These are phyloP conservation scores for Colletotrichum liriopes DNA, from an alignment of 2,329 filamentous ascomycete genomes.

Conservation along the genomic window DNA sequence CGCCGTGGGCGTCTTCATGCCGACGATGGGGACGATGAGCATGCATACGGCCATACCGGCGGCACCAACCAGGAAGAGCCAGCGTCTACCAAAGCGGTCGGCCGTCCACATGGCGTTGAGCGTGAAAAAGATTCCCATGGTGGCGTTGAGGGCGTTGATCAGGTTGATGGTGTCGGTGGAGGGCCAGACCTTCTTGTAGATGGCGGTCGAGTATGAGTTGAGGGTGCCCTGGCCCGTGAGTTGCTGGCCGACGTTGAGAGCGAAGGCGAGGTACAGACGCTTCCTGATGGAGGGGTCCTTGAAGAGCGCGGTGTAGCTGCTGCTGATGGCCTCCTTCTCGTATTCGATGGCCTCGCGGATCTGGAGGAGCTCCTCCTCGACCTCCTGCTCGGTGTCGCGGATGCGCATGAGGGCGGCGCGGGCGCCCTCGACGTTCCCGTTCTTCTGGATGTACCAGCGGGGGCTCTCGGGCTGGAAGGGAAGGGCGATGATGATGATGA, in stretches of 20 bases:
- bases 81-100: slow-evolving; percentile 79
- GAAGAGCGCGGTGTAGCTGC: slow-evolving; percentile 76
- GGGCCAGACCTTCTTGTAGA: slow-evolving; percentile 80
- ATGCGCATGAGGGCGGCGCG: slow-evolving; percentile 71
- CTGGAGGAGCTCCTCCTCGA: slow-evolving; percentile 75
- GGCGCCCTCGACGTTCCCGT: slow-evolving; percentile 73
- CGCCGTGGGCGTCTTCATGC: slow-evolving; percentile 66
- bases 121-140: slow-evolving; percentile 81
- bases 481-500: slow-evolving; percentile 73
- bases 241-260: slow-evolving; percentile 81
- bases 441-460: slow-evolving; percentile 77
- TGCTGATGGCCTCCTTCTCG: slow-evolving; percentile 78
- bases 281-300: slow-evolving; percentile 79
- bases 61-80: slow-evolving; percentile 78
- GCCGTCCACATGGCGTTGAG: slow-evolving; percentile 82
- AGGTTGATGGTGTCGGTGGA: slow-evolving; percentile 73
- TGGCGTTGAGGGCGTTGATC: slow-evolving; percentile 83
- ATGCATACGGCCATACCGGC: slow-evolving; percentile 80
- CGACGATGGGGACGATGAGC: slow-evolving; percentile 71
- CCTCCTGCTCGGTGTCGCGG: slow-evolving; percentile 75
- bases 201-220: slow-evolving; percentile 81
- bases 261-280: slow-evolving; percentile 75
- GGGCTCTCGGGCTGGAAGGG: slow-evolving; percentile 79
- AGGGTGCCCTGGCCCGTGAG: slow-evolving; percentile 81
- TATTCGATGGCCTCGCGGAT: slow-evolving; percentile 80